Evolutionary conservation across 345 rosid species (phyloP).

Genomic region (Salix caprea): DNA sequence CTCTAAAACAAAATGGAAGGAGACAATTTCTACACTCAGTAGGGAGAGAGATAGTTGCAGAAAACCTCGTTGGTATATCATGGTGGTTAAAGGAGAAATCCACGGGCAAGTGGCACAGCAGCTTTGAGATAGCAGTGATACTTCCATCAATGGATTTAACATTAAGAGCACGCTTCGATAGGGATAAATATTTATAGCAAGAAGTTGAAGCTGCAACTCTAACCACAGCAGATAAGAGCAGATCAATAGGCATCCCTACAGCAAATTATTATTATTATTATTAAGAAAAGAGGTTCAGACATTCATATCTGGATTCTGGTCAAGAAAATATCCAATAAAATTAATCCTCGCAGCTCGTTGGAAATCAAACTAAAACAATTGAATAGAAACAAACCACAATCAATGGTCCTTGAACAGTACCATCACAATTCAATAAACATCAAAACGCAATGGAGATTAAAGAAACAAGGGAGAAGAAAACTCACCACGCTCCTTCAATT

Average conservation of each 20-base stretch:
- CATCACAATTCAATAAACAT: background rate
- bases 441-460: background rate
- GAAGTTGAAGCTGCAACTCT: slow-evolving; percentile 49
- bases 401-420: background rate
- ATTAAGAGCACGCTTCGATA: slow-evolving; percentile 11
- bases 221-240: slow-evolving; percentile 45
- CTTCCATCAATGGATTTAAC: slow-evolving; percentile 23
- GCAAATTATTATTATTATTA: background rate
- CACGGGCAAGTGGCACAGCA: slow-evolving; percentile 41
- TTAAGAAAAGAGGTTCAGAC: too few species aligned
- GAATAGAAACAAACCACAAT: background rate
- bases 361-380: background rate
- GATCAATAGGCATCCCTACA: slow-evolving; percentile 38
- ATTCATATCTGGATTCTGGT: too few species aligned
- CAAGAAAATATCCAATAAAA: too few species aligned
- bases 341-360: too few species aligned
- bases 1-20: background rate
- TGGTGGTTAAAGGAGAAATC: slow-evolving; percentile 33
- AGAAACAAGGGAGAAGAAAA: background rate
- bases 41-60: slow-evolving; percentile 6
- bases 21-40: background rate
- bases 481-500: slow-evolving; percentile 46
- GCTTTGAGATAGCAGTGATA: slow-evolving; percentile 32
- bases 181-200: slow-evolving; percentile 21
- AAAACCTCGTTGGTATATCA: slow-evolving; percentile 58